These are phyloP conservation scores for Tuber magnatum DNA, from an alignment of 495 filamentous ascomycete genomes.

Conservation along the genomic window DNA sequence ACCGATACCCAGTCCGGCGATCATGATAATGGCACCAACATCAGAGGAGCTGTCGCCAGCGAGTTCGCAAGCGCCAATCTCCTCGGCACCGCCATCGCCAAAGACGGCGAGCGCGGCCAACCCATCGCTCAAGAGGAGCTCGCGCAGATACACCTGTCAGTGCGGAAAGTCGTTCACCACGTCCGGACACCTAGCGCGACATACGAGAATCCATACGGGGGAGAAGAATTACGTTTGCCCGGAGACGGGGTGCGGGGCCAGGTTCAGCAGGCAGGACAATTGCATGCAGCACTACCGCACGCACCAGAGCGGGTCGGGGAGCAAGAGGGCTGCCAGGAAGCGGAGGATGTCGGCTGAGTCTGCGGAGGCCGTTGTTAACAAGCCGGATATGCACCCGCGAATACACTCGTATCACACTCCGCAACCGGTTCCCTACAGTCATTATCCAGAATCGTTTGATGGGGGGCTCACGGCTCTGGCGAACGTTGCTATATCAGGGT, in stretches of 20 bases:
- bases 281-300: slow-evolving; percentile 97
- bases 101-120: slow-evolving; percentile 35
- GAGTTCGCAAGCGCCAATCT: slow-evolving; percentile 26
- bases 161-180: slow-evolving; percentile 87
- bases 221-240: slow-evolving; percentile 89
- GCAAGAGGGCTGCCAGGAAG: slow-evolving; percentile 37
- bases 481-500: slow-evolving; percentile 36
- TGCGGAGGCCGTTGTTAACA: slow-evolving; percentile 11
- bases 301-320: slow-evolving; percentile 52
- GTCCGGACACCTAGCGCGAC: slow-evolving; percentile 89
- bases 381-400: slow-evolving; percentile 29
- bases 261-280: slow-evolving; percentile 93
- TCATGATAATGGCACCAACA: background rate
- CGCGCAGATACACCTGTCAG: slow-evolving; percentile 59
- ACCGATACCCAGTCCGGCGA: slow-evolving; percentile 19
- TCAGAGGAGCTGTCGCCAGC: slow-evolving; percentile 23
- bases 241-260: slow-evolving; percentile 69
- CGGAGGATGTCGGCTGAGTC: slow-evolving; percentile 37
- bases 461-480: slow-evolving; percentile 36
- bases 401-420: slow-evolving; percentile 33
- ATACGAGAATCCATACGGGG: slow-evolving; percentile 93
- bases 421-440: slow-evolving; percentile 23
- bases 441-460: slow-evolving; percentile 35
- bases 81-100: slow-evolving; percentile 36
- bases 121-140: slow-evolving; percentile 52